These are phyloP conservation scores for Sporothrix globosa DNA, from an alignment of 2,329 filamentous ascomycete genomes.

Conservation along the genomic window DNA sequence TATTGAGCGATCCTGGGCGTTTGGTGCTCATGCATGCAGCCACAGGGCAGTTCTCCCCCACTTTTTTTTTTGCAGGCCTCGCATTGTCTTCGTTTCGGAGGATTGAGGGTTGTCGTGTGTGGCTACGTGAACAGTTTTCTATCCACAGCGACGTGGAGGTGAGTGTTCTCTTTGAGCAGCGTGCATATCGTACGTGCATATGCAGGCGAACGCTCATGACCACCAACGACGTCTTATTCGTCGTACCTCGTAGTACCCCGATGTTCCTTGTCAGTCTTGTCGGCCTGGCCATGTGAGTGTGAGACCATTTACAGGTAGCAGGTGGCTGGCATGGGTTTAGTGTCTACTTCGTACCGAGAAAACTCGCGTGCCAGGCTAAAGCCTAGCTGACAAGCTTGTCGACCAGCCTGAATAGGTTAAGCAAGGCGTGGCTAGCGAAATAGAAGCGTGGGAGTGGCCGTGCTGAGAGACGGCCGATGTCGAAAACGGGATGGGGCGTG, in stretches of 20 bases:
- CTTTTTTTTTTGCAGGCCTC: background rate
- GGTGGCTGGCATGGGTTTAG: background rate
- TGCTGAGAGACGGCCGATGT: slow-evolving; percentile 10
- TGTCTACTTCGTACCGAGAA: background rate
- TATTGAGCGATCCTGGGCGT: background rate
- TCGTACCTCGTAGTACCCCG: background rate
- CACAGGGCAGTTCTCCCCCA: background rate
- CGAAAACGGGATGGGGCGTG: background rate
- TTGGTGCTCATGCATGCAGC: background rate
- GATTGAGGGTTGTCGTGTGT: background rate
- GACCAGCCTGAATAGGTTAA: slow-evolving; percentile 1
- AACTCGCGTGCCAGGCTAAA: slow-evolving; percentile 12
- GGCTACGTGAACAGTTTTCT: background rate
- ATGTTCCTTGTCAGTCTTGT: too few relatives aligned
- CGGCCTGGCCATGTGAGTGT: slow-evolving; percentile 4
- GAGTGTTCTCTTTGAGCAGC: slow-evolving; percentile 11
- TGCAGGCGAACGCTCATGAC: background rate
- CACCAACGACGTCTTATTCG: background rate
- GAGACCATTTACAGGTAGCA: background rate
- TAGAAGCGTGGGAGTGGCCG: slow-evolving; percentile 16
- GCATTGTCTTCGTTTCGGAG: background rate
- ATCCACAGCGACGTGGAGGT: background rate
- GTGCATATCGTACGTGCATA: slow-evolving; percentile 15
- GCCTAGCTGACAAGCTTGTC: slow-evolving; percentile 3
- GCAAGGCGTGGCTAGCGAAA: slow-evolving; percentile 24